Evolutionary conservation across 495 filamentous ascomycete genomes (phyloP).

Genomic region (Talaromyces proteolyticus): DNA sequence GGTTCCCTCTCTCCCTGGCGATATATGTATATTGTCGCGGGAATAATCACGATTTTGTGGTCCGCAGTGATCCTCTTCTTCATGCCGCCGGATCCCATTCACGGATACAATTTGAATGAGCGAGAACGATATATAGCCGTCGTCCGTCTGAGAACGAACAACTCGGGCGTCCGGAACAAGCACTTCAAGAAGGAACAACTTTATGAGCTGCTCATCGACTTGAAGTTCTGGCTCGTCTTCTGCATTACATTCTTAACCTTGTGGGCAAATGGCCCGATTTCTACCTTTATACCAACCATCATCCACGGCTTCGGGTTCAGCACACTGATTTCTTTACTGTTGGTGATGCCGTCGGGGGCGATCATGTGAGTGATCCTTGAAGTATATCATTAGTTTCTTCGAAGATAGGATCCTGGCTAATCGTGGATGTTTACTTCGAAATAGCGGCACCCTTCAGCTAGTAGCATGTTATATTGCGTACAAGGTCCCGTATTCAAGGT

Average conservation of each 20-base stretch:
- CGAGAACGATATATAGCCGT: constrained; percentile 39
- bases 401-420: background rate
- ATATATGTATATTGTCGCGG: constrained; percentile 2
- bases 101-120: constrained; percentile 23
- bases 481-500: background rate
- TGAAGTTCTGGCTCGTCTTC: constrained; percentile 29
- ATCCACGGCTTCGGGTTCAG: constrained; percentile 35
- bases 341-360: constrained; percentile 26
- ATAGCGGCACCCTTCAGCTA: constrained; percentile 22
- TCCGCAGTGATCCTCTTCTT: constrained; percentile 21
- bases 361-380: background rate
- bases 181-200: constrained; percentile 42
- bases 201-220: constrained; percentile 30
- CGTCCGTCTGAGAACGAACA: constrained; percentile 30
- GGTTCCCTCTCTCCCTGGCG: constrained; percentile 3
- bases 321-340: constrained; percentile 29
- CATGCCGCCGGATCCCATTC: constrained; percentile 35
- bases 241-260: constrained; percentile 26
- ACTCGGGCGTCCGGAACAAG: constrained; percentile 43
- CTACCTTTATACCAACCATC: constrained; percentile 28
- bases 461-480: constrained; percentile 18
- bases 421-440: background rate
- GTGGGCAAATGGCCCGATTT: constrained; percentile 30
- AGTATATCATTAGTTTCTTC: background rate
- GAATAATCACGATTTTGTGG: background rate